Base-by-base conservation (phyloP, 345 rosid genomes). In the Salix purpurea region DNA sequence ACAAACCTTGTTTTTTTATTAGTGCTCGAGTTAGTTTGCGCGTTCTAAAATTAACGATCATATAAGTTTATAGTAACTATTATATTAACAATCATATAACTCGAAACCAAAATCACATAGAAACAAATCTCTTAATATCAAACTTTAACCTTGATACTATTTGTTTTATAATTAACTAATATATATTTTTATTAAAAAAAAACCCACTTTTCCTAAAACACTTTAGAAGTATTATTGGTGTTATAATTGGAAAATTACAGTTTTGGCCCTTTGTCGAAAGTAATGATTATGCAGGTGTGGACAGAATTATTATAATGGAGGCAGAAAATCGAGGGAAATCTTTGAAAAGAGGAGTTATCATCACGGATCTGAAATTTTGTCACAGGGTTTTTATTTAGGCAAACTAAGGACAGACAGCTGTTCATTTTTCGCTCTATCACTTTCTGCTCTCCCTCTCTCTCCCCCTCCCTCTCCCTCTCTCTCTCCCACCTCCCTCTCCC, bases 351-450 rank as follows among this genome's bases (percentile, higher is more conserved):
- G 32, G 28, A 58, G 65, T 34, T 50, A 34, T 68, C 67, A 74
- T 65, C 58, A 74, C 74, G 62, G 64, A 50, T 54, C 70, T 42
- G 75, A 64, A 78, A 40, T 62, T 72, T 34, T 39, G 58, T 23
- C 62, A 64, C 67, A 58, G 76, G 4, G 50, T 56, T 56, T 62
- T 74, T 67, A 62, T 73, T 8, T 40, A 24, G 24, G 37, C 67
- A 19, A 58, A 16, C 10, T 36, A 1, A 37, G 12, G 42, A 28
- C 75, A 65, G 21, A 65, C 66, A 67, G 66, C 23, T 67, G 66
- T 67, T 75, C 54, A 40, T 34, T 78, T 74, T 72, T 75, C 36
- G 80, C 70, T 76, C 87, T 4, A 42, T 72, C 73, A 36, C 72
- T 78, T 48, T 77, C 72, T 61, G 42, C 58, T 34, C 69, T 30